Base-by-base conservation (phyloP, 139 green algal species). In the Volvox africanus region DNA sequence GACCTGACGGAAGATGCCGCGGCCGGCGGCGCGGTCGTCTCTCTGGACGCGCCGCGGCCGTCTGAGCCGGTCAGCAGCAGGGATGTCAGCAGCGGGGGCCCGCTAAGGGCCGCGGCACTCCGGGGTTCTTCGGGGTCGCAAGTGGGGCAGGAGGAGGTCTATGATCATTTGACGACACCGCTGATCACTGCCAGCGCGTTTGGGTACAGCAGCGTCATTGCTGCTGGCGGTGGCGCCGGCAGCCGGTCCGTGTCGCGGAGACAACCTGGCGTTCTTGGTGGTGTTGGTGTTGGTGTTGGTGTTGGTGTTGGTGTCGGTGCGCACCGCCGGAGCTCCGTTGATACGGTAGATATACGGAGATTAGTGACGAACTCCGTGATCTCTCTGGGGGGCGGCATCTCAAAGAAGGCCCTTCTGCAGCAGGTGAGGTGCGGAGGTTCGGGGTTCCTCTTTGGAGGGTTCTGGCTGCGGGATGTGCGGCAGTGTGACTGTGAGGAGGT, bases 371-470 rank as follows among this genome's bases (percentile, higher is more conserved):
- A 81, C 22, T 81, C 75, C 32, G 21, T 81, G 75, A 55, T 81
- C 75, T 81, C 75, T 19, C 20, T 81, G 33, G 33, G 67, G 33
- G 33, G 83, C 22, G 44, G 83, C 67, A 35, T 80, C 0, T 69
- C 36, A 26, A 80, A 88, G 67, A 88, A 80, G 67, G 83, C 83
- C 6, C 36, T 88, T 36, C 36, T 81, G 83, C 33, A 75, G 36
- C 67, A 88, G 82, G 82, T 87, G 61, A 32, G 77, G 12, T 35
- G 20, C 32, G 20, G 22, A 30, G 71, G 71, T 79, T 79, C 9
- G 67, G 67, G 11, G 6, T 75, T 26, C 24, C 11, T 9, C 22
- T 24, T 6, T 75, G 67, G 22, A n/a, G n/a, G 67, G 11, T 32
- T 28, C 9, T 28, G 22, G 22, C 67, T 75, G 67, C 22, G 3